These are phyloP conservation scores for Kuraishia hungarica DNA, from an alignment of 805 yeast species.

Conservation along the genomic window DNA sequence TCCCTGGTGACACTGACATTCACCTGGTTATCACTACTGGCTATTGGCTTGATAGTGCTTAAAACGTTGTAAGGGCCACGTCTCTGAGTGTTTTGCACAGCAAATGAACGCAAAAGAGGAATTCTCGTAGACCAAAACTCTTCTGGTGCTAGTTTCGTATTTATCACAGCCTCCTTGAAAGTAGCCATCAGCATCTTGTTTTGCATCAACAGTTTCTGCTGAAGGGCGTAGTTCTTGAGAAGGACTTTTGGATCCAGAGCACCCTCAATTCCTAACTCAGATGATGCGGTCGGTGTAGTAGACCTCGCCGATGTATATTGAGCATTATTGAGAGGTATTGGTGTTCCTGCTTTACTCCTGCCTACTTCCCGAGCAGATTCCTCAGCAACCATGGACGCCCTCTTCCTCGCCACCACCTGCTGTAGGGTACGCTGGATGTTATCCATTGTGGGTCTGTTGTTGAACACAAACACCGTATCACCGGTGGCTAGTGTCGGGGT, in stretches of 20 bases:
- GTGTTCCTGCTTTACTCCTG: constrained; percentile 10
- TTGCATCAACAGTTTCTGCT: constrained; percentile 65
- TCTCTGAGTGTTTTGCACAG: constrained; percentile 75
- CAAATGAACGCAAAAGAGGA: constrained; percentile 75
- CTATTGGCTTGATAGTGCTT: constrained; percentile 89
- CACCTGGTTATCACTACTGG: constrained; percentile 86
- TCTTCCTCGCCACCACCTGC: constrained; percentile 58
- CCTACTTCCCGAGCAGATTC: constrained; percentile 11
- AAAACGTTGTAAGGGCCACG: constrained; percentile 91
- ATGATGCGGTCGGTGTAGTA: constrained; percentile 8
- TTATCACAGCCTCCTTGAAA: constrained; percentile 83
- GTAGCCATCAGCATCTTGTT: constrained; percentile 62
- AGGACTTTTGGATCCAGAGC: constrained; percentile 50
- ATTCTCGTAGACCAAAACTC: constrained; percentile 86
- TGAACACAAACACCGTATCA: constrained; percentile 49
- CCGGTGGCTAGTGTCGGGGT: constrained; percentile 12
- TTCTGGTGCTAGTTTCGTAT: constrained; percentile 63
- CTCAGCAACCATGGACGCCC: constrained; percentile 39
- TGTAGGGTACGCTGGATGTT: constrained; percentile 59
- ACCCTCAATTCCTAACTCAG: constrained; percentile 12
- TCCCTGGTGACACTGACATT: constrained; percentile 90
- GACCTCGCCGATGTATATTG: constrained; percentile 10
- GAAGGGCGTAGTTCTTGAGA: constrained; percentile 65
- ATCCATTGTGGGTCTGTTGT: constrained; percentile 69
- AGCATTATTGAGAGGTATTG: not conserved